These are phyloP conservation scores for Lophiotrema nucula DNA, from an alignment of 495 filamentous ascomycete species.

Conservation along the genomic window DNA sequence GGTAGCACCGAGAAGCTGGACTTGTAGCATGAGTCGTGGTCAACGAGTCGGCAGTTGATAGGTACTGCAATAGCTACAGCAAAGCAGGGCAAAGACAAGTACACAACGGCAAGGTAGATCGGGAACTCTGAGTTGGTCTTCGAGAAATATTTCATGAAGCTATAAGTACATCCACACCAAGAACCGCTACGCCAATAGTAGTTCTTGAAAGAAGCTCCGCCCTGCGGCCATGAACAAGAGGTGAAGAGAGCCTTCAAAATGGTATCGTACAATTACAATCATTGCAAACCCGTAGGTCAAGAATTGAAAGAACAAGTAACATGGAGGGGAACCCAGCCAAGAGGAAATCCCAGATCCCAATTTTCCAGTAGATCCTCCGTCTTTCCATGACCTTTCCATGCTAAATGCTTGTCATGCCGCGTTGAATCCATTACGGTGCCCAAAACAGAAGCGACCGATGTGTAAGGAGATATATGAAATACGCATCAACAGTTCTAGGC, in stretches of 20 bases:
- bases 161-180: neutral
- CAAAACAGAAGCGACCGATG: neutral
- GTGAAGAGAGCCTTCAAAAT: constrained; percentile 2
- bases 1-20: too few species aligned
- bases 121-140: too few species aligned
- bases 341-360: neutral
- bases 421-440: constrained; percentile 21
- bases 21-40: too few species aligned
- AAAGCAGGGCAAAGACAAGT: too few species aligned
- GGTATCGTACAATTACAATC: constrained; percentile 30
- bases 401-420: constrained; percentile 22
- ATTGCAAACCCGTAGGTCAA: neutral
- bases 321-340: neutral
- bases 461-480: neutral
- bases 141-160: too few species aligned
- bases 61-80: too few species aligned
- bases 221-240: constrained; percentile 7
- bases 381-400: constrained; percentile 17
- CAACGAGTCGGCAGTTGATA: too few species aligned
- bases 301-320: neutral
- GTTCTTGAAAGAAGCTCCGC: constrained; percentile 12
- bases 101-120: too few species aligned
- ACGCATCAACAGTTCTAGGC: neutral
- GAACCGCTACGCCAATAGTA: neutral
- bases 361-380: neutral